phyloP scores from a whole-genome alignment of 768 basidiomycete genomes.

The Suillus hirtellus region DNA sequence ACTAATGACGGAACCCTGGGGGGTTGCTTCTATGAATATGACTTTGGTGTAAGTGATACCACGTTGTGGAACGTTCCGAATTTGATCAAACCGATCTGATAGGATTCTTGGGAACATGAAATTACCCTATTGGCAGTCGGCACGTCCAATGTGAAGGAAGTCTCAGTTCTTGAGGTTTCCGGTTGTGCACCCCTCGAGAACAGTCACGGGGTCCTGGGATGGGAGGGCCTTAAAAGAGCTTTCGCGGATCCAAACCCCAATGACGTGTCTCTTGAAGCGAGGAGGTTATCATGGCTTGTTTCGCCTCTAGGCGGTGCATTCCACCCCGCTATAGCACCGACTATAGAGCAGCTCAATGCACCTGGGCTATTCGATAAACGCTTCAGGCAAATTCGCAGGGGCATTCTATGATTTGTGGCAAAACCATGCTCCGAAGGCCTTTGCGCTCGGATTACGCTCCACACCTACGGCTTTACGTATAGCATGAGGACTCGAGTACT shows the following conservation, averaged over 20 bases:
- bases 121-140: slow-evolving; percentile 6
- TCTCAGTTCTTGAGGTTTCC: slow-evolving; percentile 9
- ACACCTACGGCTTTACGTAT: not conserved
- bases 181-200: slow-evolving; percentile 13
- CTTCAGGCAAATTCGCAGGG: slow-evolving; percentile 5
- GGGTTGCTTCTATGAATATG: slow-evolving; percentile 22
- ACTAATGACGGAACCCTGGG: slow-evolving; percentile 10
- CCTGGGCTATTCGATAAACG: slow-evolving; percentile 6
- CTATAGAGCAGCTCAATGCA: slow-evolving; percentile 9
- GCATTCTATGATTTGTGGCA: not conserved
- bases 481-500: not conserved
- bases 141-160: slow-evolving; percentile 2
- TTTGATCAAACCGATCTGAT: not conserved
- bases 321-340: slow-evolving; percentile 10
- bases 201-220: slow-evolving; percentile 11
- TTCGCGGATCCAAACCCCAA: slow-evolving; percentile 11
- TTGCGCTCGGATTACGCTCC: not conserved
- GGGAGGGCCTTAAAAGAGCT: slow-evolving; percentile 15
- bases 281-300: slow-evolving; percentile 31
- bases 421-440: not conserved
- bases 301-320: slow-evolving; percentile 9
- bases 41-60: slow-evolving; percentile 19
- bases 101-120: slow-evolving; percentile 28
- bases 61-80: not conserved
- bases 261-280: slow-evolving; percentile 4